Conservation (phyloP, 2,329 filamentous ascomycete genomes). For the Xylariaceae sp. region DNA sequence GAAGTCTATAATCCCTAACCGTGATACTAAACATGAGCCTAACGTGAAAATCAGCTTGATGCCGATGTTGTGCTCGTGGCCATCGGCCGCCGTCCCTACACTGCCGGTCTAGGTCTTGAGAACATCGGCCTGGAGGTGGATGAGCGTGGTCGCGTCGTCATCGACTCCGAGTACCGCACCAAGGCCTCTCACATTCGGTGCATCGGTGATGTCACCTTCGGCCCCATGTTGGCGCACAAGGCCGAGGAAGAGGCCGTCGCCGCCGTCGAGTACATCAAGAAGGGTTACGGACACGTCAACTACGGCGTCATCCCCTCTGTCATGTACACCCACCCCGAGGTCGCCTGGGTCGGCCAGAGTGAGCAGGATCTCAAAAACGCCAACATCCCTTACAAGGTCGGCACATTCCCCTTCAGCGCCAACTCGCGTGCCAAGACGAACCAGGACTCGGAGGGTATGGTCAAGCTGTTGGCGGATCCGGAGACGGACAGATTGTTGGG, state of each 20-base stretch:
- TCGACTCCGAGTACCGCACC: slow-evolving; percentile 98
- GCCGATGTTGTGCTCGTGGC: slow-evolving; percentile 95
- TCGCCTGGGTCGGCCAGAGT: slow-evolving; percentile 97
- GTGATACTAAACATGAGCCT: not conserved
- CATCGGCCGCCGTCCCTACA: slow-evolving; percentile 95
- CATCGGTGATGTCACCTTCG: slow-evolving; percentile 94
- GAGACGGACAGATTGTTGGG: slow-evolving; percentile 95
- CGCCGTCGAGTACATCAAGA: slow-evolving; percentile 94
- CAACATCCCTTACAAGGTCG: slow-evolving; percentile 87
- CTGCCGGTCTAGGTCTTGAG: slow-evolving; percentile 84
- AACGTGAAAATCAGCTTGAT: slow-evolving; percentile 63
- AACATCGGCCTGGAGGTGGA: slow-evolving; percentile 90
- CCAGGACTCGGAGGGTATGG: slow-evolving; percentile 89
- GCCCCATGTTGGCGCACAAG: slow-evolving; percentile 99
- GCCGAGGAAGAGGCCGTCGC: slow-evolving; percentile 97
- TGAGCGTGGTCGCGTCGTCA: slow-evolving; percentile 90
- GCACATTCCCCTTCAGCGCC: slow-evolving; percentile 94
- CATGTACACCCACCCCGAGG: slow-evolving; percentile 99
- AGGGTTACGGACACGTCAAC: slow-evolving; percentile 98
- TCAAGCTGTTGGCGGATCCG: slow-evolving; percentile 95
- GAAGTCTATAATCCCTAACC: no score
- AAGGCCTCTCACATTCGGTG: slow-evolving; percentile 96
- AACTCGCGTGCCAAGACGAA: slow-evolving; percentile 99
- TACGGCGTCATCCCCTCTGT: slow-evolving; percentile 96
- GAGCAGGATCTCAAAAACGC: slow-evolving; percentile 92